Evolutionary conservation across 257 asterid genomes (phyloP).

Genomic region (Ophiorrhiza pumila): DNA sequence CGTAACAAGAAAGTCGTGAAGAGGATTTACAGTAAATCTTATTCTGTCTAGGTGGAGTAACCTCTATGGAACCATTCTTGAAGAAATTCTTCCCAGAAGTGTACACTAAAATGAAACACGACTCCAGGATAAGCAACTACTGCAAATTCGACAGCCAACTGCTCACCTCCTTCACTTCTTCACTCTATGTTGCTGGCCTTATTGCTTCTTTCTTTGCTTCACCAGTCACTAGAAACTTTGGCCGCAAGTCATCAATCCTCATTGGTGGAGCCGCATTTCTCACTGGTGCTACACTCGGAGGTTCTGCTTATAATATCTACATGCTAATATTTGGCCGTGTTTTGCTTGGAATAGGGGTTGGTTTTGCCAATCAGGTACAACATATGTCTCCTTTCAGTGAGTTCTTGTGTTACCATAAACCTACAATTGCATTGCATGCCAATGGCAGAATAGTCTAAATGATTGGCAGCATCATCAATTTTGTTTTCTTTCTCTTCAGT

Average conservation of each 20-base stretch:
- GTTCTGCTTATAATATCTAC: slow-evolving; percentile 38
- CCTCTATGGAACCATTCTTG: slow-evolving; percentile 51
- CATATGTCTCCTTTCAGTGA: not conserved
- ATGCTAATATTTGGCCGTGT: slow-evolving; percentile 53
- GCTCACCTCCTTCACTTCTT: slow-evolving; percentile 54
- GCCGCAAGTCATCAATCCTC: slow-evolving; percentile 45
- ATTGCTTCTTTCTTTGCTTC: slow-evolving; percentile 55
- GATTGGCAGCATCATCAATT: not conserved
- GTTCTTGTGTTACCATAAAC: too few relatives aligned
- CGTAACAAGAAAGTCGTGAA: not conserved
- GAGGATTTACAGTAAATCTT: not conserved
- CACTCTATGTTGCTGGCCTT: slow-evolving; percentile 55
- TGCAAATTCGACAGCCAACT: slow-evolving; percentile 57
- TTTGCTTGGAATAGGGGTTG: slow-evolving; percentile 53
- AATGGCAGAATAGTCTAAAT: too few relatives aligned
- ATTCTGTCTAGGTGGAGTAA: slow-evolving; percentile 47
- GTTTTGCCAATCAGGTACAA: slow-evolving; percentile 56
- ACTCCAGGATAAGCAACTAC: slow-evolving; percentile 39
- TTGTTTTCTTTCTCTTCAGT: slow-evolving; percentile 21
- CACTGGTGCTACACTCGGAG: slow-evolving; percentile 49
- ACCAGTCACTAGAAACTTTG: slow-evolving; percentile 39
- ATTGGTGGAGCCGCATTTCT: slow-evolving; percentile 45
- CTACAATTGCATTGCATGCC: too few relatives aligned
- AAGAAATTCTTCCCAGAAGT: slow-evolving; percentile 47
- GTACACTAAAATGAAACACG: slow-evolving; percentile 36